Base-by-base conservation (phyloP, 225 moss, liverwort and hornwort species). In the Neckera pumila region DNA sequence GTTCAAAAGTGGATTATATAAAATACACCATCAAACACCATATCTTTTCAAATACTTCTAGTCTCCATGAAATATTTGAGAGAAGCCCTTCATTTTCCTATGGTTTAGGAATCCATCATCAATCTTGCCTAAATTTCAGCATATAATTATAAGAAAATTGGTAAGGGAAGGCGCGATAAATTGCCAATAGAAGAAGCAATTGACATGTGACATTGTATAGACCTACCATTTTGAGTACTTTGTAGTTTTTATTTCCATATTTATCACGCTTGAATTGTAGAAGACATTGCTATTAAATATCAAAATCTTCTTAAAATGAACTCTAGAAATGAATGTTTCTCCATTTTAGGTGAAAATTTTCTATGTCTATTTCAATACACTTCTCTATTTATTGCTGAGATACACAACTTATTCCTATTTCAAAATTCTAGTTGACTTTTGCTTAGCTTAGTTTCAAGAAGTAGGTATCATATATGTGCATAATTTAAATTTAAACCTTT, bases 151-250 rank as follows among this genome's bases (percentile, higher is more conserved):
- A 2, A 26, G 2, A 0, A 43, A 25, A 45, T 15, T 45, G 45
- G 11, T 10, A 2, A 30, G 16, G 3, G 6, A 72, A 43, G 17
- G 27, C 2, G 1, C 0, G 0, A 0, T 73, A 73, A 17, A 73
- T 30, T 74, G 18, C 4, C 31, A 47, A 74, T 47, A 47, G 30
- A 27, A 0, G 2, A 45, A 45, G 45, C 0, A 0, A 17, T 47
- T 11, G 47, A 18, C 0, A 45, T 14, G 16, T 15, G 2, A 9
- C 9, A 42, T 42, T 14, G 14, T 42, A 10, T 43, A 0, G 43
- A 43, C 17, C 1, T 1, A 0, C 2, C 31, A 74, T 19, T 45
- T 47, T 47, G 18, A 74, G 3, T 3, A 9, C 27, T 10, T 45
- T 43, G 3, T 72, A 1, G 5, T 9, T 40, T 11, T 5, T 0